phyloP scores from a whole-genome alignment of 257 asterid genomes.

The Galeopsis tetrahit region DNA sequence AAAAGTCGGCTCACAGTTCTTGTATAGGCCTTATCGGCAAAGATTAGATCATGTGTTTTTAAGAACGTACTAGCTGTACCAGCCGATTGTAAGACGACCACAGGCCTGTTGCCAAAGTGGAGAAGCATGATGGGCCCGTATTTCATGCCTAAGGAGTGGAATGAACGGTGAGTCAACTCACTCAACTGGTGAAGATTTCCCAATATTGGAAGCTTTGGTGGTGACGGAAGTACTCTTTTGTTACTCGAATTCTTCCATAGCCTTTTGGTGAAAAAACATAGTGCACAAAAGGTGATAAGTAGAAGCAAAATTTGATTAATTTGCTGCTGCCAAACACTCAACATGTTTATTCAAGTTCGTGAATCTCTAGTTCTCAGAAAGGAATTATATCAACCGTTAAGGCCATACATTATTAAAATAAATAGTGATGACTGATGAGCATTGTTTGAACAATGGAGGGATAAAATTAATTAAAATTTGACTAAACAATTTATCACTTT shows the following conservation, averaged over 20 bases:
- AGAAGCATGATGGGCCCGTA: conserved; percentile 60
- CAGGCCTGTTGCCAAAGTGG: conserved; percentile 47
- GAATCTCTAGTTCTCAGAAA: background rate
- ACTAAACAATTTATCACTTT: too few relatives aligned
- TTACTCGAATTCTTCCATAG: background rate
- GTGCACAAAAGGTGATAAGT: conserved; percentile 2
- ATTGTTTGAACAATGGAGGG: too few relatives aligned
- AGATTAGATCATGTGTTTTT: conserved; percentile 45
- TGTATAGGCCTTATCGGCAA: conserved; percentile 44
- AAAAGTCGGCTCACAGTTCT: conserved; percentile 27
- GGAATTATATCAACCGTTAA: conserved; percentile 23
- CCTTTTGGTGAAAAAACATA: conserved; percentile 29
- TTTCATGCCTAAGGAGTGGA: conserved; percentile 44
- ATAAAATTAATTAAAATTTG: too few relatives aligned
- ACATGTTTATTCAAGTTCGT: conserved; percentile 25
- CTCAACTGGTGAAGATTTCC: conserved; percentile 65
- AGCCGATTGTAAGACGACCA: conserved; percentile 46
- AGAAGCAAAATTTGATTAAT: conserved; percentile 6
- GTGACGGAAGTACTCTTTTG: conserved; percentile 50
- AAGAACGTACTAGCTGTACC: conserved; percentile 47
- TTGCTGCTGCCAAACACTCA: conserved; percentile 4
- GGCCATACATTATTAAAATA: conserved; percentile 23
- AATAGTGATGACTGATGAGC: too few relatives aligned
- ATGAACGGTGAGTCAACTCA: conserved; percentile 40
- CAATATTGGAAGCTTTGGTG: conserved; percentile 52